Conservation (phyloP, 305 asterid genomes). For the Fraxinus greggii region DNA sequence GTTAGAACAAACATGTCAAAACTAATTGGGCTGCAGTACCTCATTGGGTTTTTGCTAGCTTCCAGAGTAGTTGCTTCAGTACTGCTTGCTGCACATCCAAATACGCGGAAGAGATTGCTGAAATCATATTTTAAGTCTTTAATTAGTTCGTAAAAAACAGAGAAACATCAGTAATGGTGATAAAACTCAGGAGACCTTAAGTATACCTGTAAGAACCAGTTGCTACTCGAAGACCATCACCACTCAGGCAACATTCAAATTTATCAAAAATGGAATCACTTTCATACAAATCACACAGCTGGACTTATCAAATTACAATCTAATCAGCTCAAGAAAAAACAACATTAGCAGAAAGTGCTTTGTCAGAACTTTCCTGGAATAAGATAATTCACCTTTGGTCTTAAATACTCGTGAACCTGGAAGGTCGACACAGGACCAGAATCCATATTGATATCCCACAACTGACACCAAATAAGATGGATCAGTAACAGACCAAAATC, state of each 20-base stretch:
- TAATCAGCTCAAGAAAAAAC: conserved; percentile 32
- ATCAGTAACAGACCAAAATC: conserved; percentile 18
- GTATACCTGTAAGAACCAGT: conserved; percentile 96
- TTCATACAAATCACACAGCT: conserved; percentile 94
- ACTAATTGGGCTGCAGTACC: conserved; percentile 42
- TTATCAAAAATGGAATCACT: conserved; percentile 97
- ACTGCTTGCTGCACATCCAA: conserved; percentile 79
- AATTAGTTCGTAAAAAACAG: background rate
- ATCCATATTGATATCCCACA: conserved; percentile 98
- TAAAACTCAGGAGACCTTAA: conserved; percentile 14
- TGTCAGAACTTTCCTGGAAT: conserved; percentile 16
- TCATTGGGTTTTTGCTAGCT: conserved; percentile 97
- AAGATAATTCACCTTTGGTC: conserved; percentile 73
- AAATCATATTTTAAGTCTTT: conserved; percentile 16
- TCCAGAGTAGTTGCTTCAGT: conserved; percentile 88
- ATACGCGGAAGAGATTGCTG: conserved; percentile 96
- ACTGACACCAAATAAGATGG: conserved; percentile 45
- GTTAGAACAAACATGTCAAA: conserved; percentile 3
- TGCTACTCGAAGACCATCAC: conserved; percentile 89
- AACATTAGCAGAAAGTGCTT: conserved; percentile 3
- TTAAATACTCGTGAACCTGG: conserved; percentile 95
- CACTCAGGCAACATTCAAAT: conserved; percentile 97
- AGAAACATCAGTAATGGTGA: background rate
- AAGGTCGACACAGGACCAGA: conserved; percentile 93
- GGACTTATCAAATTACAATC: conserved; percentile 29